These are phyloP conservation scores for Carex arenaria DNA, from an alignment of 202 grass and related monocot species.

Conservation along the genomic window DNA sequence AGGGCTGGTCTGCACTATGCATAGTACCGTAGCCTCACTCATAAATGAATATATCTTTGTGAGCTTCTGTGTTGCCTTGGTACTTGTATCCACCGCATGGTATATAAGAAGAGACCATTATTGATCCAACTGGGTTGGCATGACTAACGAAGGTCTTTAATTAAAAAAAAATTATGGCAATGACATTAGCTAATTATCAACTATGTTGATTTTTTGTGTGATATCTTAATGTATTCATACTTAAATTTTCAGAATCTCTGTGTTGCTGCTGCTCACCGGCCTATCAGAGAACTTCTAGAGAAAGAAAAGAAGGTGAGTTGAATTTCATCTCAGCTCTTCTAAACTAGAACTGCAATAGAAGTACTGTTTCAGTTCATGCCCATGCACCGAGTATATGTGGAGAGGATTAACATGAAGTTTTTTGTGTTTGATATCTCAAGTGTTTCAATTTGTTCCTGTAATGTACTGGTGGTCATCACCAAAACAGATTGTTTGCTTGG, in stretches of 20 bases:
- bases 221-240: neutral
- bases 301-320: slow-evolving; percentile 89
- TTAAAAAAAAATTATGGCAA: neutral
- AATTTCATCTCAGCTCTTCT: neutral
- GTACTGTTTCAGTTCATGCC: neutral
- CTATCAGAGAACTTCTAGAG: slow-evolving; percentile 89
- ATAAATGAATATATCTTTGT: neutral
- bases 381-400: neutral
- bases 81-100: neutral
- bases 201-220: neutral
- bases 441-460: neutral
- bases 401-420: neutral
- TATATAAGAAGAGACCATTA: neutral
- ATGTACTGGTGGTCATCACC: neutral
- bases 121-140: neutral
- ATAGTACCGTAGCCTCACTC: too few relatives aligned
- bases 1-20: too few relatives aligned
- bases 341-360: neutral
- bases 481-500: neutral
- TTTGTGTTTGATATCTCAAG: neutral
- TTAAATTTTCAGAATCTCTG: slow-evolving; percentile 76
- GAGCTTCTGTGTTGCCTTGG: neutral
- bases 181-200: slow-evolving; percentile 7
- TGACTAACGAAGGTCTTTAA: neutral
- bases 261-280: slow-evolving; percentile 83